Base-by-base conservation (phyloP, 257 asterid genomes). In the Linaria vulgaris region DNA sequence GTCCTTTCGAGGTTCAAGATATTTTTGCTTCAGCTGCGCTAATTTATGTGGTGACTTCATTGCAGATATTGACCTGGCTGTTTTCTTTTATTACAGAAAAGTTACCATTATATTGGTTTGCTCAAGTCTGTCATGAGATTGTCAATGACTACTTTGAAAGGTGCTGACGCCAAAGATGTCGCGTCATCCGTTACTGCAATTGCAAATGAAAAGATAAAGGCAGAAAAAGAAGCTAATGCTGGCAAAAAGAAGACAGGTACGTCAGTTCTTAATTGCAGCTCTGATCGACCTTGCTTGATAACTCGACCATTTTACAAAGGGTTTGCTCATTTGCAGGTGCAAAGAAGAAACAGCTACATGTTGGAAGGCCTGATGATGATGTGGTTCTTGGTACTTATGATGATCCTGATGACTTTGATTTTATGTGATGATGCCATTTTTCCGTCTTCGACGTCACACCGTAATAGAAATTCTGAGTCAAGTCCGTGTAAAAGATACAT, bases 161-260 rank as follows among this genome's bases (percentile, higher is more conserved):
- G 95, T 0, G 77, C 88, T 22, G 99, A 94, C 79, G 96, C 88
- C 65, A 90, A 90, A 76, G 99, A 94, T 19, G 73, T 94, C 38
- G 92, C 95, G 15, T 90, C 99, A 56, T 82, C 97, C 3, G 72
- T 94, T 61, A 79, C 97, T 56, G 99, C 99, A 60, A 81, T 94
- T 45, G 99, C 97, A 59, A 90, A 90, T 66, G 99, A 94, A 75
- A 94, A 94, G 79, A 85, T 94, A 46, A 94, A 90, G 72, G 95
- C 91, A 5, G 99, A 94, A 76, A 90, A 91, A 69, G 99, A 92
- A 67, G 94, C 95, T 30, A 89, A 78, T 73, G 88, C 95, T 9
- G 81, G 90, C 79, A 94, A 90, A 74, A 94, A 90, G 91, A 94
- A 88, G 79, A 69, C 92, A 49, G 91, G 97, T 90, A 77, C 30